Evolutionary conservation across 805 yeast genomes (phyloP).

Genomic region (Metschnikowia lachancei): DNA sequence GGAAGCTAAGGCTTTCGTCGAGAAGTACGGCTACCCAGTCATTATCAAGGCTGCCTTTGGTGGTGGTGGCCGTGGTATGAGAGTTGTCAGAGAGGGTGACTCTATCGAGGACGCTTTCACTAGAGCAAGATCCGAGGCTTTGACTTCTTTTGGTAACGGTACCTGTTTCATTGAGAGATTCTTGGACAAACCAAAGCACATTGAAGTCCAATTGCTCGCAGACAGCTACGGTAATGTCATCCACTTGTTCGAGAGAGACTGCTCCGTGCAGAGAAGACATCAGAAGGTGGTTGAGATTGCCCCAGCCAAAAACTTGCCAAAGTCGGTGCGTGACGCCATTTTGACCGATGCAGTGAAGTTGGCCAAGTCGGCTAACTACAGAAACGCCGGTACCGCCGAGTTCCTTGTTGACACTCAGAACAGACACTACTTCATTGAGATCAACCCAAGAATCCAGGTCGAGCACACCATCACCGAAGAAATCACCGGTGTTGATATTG

Average conservation of each 20-base stretch:
- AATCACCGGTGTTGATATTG: constrained; percentile 96
- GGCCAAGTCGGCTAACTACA: constrained; percentile 83
- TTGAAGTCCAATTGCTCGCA: constrained; percentile 93
- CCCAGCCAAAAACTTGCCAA: constrained; percentile 89
- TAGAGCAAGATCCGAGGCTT: constrained; percentile 93
- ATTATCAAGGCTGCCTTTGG: constrained; percentile 98
- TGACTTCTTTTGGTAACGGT: constrained; percentile 96
- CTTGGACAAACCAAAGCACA: constrained; percentile 93
- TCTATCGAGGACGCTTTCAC: constrained; percentile 85
- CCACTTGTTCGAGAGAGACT: constrained; percentile 95
- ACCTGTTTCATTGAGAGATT: constrained; percentile 97
- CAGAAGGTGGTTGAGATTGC: constrained; percentile 99
- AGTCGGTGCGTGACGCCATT: constrained; percentile 83
- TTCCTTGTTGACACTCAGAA: constrained; percentile 89
- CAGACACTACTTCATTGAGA: constrained; percentile 96
- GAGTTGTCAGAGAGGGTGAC: constrained; percentile 97
- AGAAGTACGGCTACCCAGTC: constrained; percentile 87
- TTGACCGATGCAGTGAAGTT: constrained; percentile 91
- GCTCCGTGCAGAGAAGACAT: constrained; percentile 99
- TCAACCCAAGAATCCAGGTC: constrained; percentile 96
- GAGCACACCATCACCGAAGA: constrained; percentile 99
- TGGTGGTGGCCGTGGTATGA: constrained; percentile 99
- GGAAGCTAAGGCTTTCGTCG: constrained; percentile 79
- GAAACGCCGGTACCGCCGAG: constrained; percentile 98
- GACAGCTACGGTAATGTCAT: constrained; percentile 92